Evolutionary conservation across 2,329 filamentous ascomycete species (phyloP).

Genomic region (Lecanicillium sp.): DNA sequence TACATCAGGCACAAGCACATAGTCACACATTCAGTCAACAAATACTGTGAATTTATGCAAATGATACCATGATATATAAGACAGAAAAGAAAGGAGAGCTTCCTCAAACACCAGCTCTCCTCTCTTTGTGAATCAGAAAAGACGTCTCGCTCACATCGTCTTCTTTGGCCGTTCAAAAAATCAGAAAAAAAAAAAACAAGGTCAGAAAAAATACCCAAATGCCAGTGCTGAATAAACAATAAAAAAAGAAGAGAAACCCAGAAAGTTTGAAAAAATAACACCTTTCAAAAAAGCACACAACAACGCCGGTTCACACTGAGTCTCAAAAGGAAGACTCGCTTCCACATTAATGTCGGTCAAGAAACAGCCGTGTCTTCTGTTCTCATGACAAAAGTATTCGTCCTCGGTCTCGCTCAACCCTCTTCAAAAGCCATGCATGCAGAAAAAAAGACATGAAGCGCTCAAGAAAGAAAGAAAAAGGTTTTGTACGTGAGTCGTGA

Average conservation of each 20-base stretch:
- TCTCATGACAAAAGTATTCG: too few species aligned
- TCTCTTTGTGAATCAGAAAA: not conserved
- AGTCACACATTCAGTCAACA: not conserved
- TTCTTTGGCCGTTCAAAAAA: constrained; percentile 5
- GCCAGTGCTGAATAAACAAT: constrained; percentile 11
- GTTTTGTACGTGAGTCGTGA: constrained; percentile 32
- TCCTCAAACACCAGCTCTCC: not conserved
- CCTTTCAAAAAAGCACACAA: not conserved
- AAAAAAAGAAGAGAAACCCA: constrained; percentile 2
- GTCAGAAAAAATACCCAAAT: constrained; percentile 13
- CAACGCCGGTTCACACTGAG: not conserved
- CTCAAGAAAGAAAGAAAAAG: constrained; percentile 19
- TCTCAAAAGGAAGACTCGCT: too few species aligned
- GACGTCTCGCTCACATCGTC: not conserved
- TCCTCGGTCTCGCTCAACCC: too few species aligned
- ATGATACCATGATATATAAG: constrained; percentile 16
- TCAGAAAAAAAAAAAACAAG: constrained; percentile 8
- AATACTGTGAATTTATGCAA: constrained; percentile 15
- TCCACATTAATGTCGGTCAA: not conserved
- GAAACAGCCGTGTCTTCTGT: not conserved
- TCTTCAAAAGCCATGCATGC: constrained; percentile 37
- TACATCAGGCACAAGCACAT: too few species aligned
- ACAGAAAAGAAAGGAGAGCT: constrained; percentile 1
- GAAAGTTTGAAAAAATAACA: not conserved
- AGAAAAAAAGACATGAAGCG: constrained; percentile 32